Evolutionary conservation across 345 rosid species (phyloP).

Genomic region (Citrus sp.): DNA sequence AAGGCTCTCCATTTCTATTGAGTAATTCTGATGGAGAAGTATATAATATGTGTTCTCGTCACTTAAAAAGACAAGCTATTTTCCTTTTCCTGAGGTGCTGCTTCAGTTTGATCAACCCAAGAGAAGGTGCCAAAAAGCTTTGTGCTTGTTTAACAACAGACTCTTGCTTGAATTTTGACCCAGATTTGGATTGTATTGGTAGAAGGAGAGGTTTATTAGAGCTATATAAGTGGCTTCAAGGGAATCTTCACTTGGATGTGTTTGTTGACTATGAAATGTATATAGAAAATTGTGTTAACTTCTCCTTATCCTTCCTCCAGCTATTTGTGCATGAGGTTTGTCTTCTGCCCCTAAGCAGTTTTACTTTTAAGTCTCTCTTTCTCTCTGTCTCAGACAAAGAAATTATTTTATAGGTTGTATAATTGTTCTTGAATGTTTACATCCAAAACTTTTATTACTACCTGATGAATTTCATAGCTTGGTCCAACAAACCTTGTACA

Average conservation of each 20-base stretch:
- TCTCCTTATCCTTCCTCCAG: conserved; percentile 61
- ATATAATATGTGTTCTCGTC: conserved; percentile 26
- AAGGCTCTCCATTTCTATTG: conserved; percentile 71
- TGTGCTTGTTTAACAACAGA: conserved; percentile 28
- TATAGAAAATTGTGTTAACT: conserved; percentile 38
- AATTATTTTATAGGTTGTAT: neutral
- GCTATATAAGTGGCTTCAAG: conserved; percentile 60
- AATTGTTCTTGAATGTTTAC: neutral
- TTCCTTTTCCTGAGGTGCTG: conserved; percentile 73
- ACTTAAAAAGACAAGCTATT: conserved; percentile 64
- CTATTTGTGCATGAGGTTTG: conserved; percentile 77
- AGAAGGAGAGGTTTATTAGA: conserved; percentile 48
- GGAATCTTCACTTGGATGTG: conserved; percentile 33
- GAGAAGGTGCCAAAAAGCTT: conserved; percentile 29
- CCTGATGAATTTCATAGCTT: neutral
- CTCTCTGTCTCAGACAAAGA: too few species aligned
- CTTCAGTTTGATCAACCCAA: conserved; percentile 43
- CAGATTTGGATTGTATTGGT: conserved; percentile 24
- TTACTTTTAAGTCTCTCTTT: neutral
- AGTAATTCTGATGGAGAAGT: conserved; percentile 37
- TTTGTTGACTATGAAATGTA: conserved; percentile 30
- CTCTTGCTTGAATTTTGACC: conserved; percentile 23
- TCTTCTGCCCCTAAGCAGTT: neutral
- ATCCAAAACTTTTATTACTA: neutral
- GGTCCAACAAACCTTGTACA: neutral